These are phyloP conservation scores for Naganishia vaughanmartiniae DNA, from an alignment of 768 basidiomycete species.

Conservation along the genomic window DNA sequence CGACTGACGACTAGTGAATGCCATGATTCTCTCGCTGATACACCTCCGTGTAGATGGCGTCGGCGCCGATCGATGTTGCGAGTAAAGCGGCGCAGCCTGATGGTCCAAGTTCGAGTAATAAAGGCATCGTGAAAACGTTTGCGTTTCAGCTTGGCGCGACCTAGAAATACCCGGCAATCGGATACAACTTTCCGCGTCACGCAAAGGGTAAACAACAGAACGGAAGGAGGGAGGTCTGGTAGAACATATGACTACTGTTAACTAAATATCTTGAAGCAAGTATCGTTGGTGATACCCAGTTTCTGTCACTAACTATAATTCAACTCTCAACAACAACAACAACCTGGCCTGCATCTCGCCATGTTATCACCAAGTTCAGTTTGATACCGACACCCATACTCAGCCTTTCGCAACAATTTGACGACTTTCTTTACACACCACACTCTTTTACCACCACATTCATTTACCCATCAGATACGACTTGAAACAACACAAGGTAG, in stretches of 20 bases:
- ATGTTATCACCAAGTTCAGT: neutral
- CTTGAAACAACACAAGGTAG: neutral
- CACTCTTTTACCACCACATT: constrained; percentile 24
- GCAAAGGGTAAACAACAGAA: constrained; percentile 22
- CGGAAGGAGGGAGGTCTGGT: neutral
- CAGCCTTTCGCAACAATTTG: neutral
- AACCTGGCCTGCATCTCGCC: neutral
- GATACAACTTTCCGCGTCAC: constrained; percentile 8
- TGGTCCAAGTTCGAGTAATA: neutral
- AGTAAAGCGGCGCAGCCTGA: neutral
- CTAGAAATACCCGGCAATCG: constrained; percentile 16
- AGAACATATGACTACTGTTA: neutral
- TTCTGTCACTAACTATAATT: constrained; percentile 16
- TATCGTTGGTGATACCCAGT: neutral
- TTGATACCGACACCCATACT: constrained; percentile 1
- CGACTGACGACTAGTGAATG: neutral
- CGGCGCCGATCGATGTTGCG: too few species aligned
- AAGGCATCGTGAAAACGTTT: neutral
- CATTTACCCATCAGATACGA: neutral
- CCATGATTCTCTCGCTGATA: neutral
- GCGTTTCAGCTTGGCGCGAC: constrained; percentile 18
- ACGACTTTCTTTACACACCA: constrained; percentile 23
- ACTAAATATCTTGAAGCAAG: neutral
- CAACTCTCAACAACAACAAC: neutral
- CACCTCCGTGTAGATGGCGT: too few species aligned